Percentiles rank a stretch among this genome's conserved stretches.
Conservation (phyloP, 768 basidiomycete genomes). For the Cyclocybe cylindracea region DNA sequence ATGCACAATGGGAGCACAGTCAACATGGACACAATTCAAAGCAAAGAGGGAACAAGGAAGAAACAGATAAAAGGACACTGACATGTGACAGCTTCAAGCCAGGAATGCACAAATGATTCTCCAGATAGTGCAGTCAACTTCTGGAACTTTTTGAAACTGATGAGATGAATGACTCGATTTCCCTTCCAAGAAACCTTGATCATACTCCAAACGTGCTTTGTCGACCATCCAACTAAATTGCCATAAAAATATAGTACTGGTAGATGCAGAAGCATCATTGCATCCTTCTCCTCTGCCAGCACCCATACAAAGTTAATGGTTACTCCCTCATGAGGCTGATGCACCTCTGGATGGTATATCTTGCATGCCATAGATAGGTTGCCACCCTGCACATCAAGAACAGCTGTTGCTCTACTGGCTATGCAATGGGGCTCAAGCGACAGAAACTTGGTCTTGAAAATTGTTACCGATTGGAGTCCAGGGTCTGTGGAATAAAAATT, state of each 20-base stretch:
- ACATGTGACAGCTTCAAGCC: constrained; percentile 11
- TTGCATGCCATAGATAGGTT: constrained; percentile 3
- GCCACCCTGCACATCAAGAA: background rate
- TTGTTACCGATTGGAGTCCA: background rate
- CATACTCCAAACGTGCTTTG: constrained; percentile 9
- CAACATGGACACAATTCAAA: background rate
- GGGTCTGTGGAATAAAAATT: background rate
- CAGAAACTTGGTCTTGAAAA: background rate
- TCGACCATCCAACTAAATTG: background rate
- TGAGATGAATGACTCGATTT: constrained; percentile 3
- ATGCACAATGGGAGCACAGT: constrained; percentile 18
- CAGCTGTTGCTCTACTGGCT: constrained; percentile 3
- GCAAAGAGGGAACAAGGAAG: too few relatives aligned
- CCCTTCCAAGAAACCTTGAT: constrained; percentile 1
- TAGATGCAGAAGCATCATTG: constrained; percentile 5
- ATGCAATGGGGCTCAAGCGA: background rate
- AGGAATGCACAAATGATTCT: constrained; percentile 2
- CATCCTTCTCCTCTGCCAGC: background rate
- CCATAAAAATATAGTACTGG: constrained; percentile 5
- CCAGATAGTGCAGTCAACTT: constrained; percentile 2
- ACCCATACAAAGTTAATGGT: background rate
- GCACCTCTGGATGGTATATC: constrained; percentile 6
- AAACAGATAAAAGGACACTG: background rate
- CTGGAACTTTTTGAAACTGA: constrained; percentile 2
- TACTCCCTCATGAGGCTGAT: constrained; percentile 6